Evolutionary conservation across 2,329 filamentous ascomycete species (phyloP).

Genomic region (Didymella segeticola): DNA sequence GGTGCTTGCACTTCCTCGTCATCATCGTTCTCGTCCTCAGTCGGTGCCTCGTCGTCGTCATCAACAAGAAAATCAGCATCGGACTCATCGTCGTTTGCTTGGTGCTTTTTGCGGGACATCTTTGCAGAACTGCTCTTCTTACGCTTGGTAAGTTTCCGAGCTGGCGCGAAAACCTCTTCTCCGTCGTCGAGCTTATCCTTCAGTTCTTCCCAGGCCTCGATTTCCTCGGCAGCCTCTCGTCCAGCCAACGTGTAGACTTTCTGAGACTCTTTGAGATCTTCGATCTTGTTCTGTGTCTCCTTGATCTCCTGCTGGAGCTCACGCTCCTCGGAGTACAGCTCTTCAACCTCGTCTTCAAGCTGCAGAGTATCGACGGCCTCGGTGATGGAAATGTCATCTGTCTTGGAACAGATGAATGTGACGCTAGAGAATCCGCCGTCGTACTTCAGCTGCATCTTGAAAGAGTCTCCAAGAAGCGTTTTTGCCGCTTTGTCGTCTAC

Average conservation of each 20-base stretch:
- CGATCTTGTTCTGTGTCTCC: slow-evolving; percentile 26
- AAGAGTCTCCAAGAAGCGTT: slow-evolving; percentile 62
- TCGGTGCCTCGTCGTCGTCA: slow-evolving; percentile 34
- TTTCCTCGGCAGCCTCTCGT: slow-evolving; percentile 50
- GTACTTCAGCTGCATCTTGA: slow-evolving; percentile 66
- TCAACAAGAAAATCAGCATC: slow-evolving; percentile 27
- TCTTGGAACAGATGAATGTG: slow-evolving; percentile 69
- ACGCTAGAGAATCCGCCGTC: slow-evolving; percentile 62
- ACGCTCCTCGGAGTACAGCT: slow-evolving; percentile 34
- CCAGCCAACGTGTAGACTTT: slow-evolving; percentile 42
- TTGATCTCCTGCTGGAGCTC: slow-evolving; percentile 25
- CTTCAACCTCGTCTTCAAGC: slow-evolving; percentile 42
- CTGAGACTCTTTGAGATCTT: slow-evolving; percentile 44
- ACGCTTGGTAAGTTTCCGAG: slow-evolving; percentile 47
- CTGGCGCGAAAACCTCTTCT: slow-evolving; percentile 52
- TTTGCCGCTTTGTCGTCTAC: slow-evolving; percentile 67
- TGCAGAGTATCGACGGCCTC: slow-evolving; percentile 53
- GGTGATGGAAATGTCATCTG: slow-evolving; percentile 64
- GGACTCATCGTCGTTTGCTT: slow-evolving; percentile 17
- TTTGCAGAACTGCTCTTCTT: slow-evolving; percentile 40
- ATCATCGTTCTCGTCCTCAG: slow-evolving; percentile 33
- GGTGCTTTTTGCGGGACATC: slow-evolving; percentile 28
- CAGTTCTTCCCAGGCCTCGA: slow-evolving; percentile 56
- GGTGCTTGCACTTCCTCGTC: slow-evolving; percentile 28
- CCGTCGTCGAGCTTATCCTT: slow-evolving; percentile 50